A percentile compares a stretch with the other conserved stretches of the same genome.
These are phyloP conservation scores for Kuraishia floccosa DNA, from an alignment of 805 yeast species.

Conservation along the genomic window DNA sequence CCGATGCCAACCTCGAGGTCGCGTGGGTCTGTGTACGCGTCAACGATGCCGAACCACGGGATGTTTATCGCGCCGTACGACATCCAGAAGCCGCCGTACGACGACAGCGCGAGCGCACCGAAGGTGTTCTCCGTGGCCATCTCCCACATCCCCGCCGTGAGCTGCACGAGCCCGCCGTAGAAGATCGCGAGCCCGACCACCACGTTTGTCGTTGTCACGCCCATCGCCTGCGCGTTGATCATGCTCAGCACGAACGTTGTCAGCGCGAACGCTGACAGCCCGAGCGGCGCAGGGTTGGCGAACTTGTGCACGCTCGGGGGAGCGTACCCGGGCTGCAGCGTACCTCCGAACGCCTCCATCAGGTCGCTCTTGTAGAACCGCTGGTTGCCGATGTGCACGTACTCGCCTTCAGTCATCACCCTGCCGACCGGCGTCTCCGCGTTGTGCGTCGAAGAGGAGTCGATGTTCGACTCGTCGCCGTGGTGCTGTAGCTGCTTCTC, in stretches of 20 bases:
- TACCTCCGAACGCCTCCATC: constrained; percentile 71
- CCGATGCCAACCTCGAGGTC: constrained; percentile 43
- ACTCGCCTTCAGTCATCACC: constrained; percentile 28
- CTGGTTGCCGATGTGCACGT: constrained; percentile 61
- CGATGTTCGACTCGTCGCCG: constrained; percentile 1
- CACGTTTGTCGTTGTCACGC: constrained; percentile 46
- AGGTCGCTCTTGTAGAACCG: constrained; percentile 54
- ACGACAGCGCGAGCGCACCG: constrained; percentile 53
- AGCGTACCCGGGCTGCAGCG: constrained; percentile 57
- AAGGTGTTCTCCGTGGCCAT: constrained; percentile 67
- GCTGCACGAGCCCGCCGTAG: constrained; percentile 65
- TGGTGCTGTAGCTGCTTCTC: constrained; percentile 2
- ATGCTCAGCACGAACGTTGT: constrained; percentile 57
- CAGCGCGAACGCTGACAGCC: constrained; percentile 59
- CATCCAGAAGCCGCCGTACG: constrained; percentile 72
- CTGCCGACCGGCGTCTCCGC: constrained; percentile 1
- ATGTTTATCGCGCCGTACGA: constrained; percentile 54
- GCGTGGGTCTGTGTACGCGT: constrained; percentile 30
- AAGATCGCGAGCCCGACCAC: constrained; percentile 58
- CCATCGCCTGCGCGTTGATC: constrained; percentile 56
- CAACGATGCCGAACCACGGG: constrained; percentile 46
- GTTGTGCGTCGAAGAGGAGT: background rate
- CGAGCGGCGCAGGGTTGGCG: constrained; percentile 73
- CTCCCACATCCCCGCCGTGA: constrained; percentile 69
- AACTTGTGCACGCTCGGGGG: constrained; percentile 46